Percentiles rank a stretch among this genome's conserved stretches.
These are phyloP conservation scores for Cnidoscolus chayamansa DNA, from an alignment of 441 rosid genomes.

Conservation along the genomic window DNA sequence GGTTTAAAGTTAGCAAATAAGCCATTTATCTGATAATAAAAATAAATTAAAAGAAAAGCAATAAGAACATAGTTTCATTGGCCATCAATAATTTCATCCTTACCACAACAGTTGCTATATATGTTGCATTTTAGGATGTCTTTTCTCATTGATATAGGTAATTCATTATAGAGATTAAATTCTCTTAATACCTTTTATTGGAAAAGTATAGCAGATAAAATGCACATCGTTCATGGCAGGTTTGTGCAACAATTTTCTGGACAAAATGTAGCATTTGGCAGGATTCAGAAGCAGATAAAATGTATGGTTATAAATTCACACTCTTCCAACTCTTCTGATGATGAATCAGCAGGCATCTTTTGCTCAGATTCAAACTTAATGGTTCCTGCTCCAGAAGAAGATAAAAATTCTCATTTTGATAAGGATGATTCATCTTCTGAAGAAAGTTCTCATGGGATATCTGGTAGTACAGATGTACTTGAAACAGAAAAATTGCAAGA, in stretches of 20 bases:
- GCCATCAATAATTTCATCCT: neutral
- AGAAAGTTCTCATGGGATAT: slow-evolving; percentile 30
- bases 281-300: slow-evolving; percentile 62
- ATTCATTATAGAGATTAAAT: neutral
- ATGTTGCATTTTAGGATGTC: neutral
- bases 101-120: neutral
- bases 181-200: neutral
- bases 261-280: slow-evolving; percentile 59
- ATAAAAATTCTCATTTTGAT: slow-evolving; percentile 18
- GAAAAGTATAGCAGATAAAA: neutral
- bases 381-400: slow-evolving; percentile 25
- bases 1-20: neutral
- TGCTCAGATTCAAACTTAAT: slow-evolving; percentile 22
- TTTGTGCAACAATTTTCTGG: slow-evolving; percentile 55
- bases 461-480: slow-evolving; percentile 29
- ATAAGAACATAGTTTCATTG: neutral
- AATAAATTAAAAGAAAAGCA: neutral
- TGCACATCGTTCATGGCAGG: slow-evolving; percentile 36
- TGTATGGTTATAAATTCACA: slow-evolving; percentile 44
- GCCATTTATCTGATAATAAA: neutral
- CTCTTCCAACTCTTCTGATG: slow-evolving; percentile 29
- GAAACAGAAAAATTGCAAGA: slow-evolving; percentile 25
- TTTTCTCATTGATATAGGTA: neutral
- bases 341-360: slow-evolving; percentile 25
- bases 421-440: slow-evolving; percentile 23